Conservation (phyloP, 768 basidiomycete genomes). For the Sutorius australiensis region DNA sequence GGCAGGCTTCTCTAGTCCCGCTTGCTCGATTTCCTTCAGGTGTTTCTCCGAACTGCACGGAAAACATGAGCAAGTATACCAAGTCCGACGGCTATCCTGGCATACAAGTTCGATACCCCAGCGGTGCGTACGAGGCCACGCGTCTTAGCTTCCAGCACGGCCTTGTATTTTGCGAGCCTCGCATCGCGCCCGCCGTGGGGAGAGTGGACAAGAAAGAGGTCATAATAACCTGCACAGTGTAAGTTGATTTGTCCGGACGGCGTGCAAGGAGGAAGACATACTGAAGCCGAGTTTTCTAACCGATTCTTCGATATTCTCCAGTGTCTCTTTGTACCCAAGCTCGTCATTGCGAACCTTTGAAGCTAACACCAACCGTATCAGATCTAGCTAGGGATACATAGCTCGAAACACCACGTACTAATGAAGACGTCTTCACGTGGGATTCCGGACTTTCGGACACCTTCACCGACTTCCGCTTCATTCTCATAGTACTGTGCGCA, state of each 20-base stretch:
- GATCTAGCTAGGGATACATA: not conserved
- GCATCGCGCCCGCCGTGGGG: conserved; percentile 36
- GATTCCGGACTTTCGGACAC: conserved; percentile 19
- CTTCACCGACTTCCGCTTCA: conserved; percentile 26
- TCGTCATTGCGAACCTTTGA: conserved; percentile 15
- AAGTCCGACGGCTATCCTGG: not conserved
- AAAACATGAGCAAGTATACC: not conserved
- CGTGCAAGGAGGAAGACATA: not conserved
- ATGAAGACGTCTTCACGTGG: conserved; percentile 29
- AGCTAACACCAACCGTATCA: conserved; percentile 12
- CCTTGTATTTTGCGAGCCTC: conserved; percentile 40
- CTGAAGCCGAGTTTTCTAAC: conserved; percentile 22
- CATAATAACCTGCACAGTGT: conserved; percentile 37
- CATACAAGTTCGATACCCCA: conserved; percentile 50
- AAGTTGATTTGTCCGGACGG: not conserved
- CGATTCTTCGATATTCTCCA: conserved; percentile 18
- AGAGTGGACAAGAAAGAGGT: conserved; percentile 47
- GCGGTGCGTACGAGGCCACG: conserved; percentile 37
- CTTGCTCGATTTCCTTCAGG: conserved; percentile 23
- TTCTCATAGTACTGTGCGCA: conserved; percentile 25
- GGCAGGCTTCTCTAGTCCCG: conserved; percentile 25
- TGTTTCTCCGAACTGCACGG: conserved; percentile 24
- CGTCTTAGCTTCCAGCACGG: conserved; percentile 32
- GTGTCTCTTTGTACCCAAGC: conserved; percentile 16
- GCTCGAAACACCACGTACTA: conserved; percentile 17